Evolutionary conservation across 139 green algal species (phyloP), one percentile per base, ranked within the genome.

Genomic region (Zygnema circumcarinatum): DNA sequence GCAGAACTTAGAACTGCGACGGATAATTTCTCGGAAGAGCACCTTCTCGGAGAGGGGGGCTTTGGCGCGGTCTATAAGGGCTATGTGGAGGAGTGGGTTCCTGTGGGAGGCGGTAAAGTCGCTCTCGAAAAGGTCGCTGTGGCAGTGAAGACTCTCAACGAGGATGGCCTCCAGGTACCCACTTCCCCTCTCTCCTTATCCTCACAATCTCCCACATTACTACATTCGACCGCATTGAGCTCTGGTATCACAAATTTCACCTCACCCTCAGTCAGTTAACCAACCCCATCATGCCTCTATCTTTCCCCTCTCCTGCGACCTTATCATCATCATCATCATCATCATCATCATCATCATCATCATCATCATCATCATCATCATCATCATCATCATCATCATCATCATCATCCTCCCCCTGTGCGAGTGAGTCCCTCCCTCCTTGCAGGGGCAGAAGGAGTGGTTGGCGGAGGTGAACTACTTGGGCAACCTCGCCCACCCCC

Each of bases 371-470:
- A n/a, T n/a, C n/a, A n/a, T n/a, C n/a, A n/a, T n/a, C n/a, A n/a
- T n/a, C n/a, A n/a, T n/a, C n/a, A n/a, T n/a, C n/a, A n/a, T n/a
- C n/a, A n/a, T n/a, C n/a, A n/a, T n/a, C n/a, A n/a, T n/a, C n/a
- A n/a, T n/a, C n/a, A n/a, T n/a, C n/a, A n/a, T n/a, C n/a, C n/a
- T n/a, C n/a, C n/a, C n/a, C n/a, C n/a, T n/a, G n/a, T n/a, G n/a
- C n/a, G n/a, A n/a, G n/a, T n/a, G n/a, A n/a, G n/a, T n/a, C n/a
- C n/a, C n/a, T 20, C 40, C 29, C 39, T 29, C 38, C 72, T 81
- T 2, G 0, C 80, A 86, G 80, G 84, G 84, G 25, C 76, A 89
- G n/a, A 89, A 89, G 53, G 84, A 89, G 84, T 89, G 79, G 79
- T 22, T 89, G 84, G 79, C 56, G 41, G 76, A 86, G 76, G 76